Conservation (phyloP, 768 basidiomycete species). For the Serendipita indica region DNA sequence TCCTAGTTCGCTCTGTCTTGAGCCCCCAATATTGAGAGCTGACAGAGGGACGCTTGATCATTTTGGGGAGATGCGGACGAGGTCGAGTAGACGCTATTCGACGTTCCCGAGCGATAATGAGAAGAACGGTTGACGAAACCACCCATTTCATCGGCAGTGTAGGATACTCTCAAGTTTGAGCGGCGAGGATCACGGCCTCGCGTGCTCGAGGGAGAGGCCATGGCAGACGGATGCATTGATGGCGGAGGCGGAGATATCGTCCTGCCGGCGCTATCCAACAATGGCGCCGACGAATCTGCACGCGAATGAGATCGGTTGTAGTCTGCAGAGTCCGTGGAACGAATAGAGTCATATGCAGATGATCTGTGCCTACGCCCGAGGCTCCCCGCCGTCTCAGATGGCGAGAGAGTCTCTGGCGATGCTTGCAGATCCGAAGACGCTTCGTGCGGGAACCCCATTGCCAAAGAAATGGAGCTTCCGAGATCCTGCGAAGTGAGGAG, state of each 20-base stretch:
- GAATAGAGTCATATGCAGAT: conserved; percentile 8
- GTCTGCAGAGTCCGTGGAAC: not conserved
- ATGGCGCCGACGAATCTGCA: not conserved
- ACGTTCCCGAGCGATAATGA: not conserved
- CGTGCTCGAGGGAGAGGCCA: not conserved
- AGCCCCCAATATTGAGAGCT: not conserved
- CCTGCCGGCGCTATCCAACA: not conserved
- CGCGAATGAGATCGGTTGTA: conserved; percentile 3
- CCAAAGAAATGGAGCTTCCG: conserved; percentile 10
- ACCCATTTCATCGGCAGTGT: not conserved
- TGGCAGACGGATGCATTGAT: not conserved
- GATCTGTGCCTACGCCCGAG: not conserved
- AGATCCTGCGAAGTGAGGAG: conserved; percentile 11
- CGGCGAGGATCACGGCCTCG: not conserved
- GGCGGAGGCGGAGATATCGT: not conserved
- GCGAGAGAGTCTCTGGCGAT: too few relatives aligned
- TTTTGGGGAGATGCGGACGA: not conserved
- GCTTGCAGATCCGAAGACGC: not conserved
- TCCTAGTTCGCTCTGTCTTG: not conserved
- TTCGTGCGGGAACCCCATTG: conserved; percentile 1
- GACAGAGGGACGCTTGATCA: not conserved
- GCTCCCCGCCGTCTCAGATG: not conserved
- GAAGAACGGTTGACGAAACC: not conserved
- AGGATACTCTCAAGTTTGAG: conserved; percentile 2
- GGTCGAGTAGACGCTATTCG: not conserved